A percentile compares a stretch with the other conserved stretches of the same genome.
Evolutionary conservation across 2,329 filamentous ascomycete species (phyloP).

Genomic region (Ceratocystis colombiana): DNA sequence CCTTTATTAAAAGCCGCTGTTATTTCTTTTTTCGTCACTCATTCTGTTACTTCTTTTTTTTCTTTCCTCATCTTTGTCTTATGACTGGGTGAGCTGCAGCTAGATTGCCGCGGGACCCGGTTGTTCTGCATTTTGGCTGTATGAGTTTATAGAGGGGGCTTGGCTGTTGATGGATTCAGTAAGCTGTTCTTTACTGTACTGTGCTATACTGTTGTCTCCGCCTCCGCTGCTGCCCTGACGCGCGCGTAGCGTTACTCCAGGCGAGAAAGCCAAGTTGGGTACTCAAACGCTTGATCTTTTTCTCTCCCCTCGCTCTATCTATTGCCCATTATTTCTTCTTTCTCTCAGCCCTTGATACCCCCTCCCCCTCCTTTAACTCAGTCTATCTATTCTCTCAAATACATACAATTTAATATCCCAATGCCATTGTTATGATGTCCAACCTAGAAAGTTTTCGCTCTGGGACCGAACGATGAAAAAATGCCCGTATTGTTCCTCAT

Average conservation of each 20-base stretch:
- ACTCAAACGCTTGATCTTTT: not conserved
- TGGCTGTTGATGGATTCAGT: too few relatives aligned
- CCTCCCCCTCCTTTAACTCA: not conserved
- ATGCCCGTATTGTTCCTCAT: not conserved
- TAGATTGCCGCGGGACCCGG: too few relatives aligned
- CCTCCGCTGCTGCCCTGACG: not conserved
- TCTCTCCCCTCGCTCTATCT: not conserved
- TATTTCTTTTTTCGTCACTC: not conserved
- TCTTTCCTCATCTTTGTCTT: not conserved
- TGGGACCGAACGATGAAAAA: too few relatives aligned
- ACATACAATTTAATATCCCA: conserved; percentile 4
- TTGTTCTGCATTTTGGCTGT: too few relatives aligned
- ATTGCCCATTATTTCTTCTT: not conserved
- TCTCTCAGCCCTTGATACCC: conserved; percentile 12
- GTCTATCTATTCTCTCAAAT: not conserved
- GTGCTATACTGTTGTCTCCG: not conserved
- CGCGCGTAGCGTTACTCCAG: not conserved
- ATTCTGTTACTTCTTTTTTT: not conserved
- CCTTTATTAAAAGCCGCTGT: not conserved
- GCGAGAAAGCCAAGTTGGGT: not conserved
- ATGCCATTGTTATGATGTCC: too few relatives aligned
- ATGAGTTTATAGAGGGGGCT: too few relatives aligned
- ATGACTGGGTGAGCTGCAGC: too few relatives aligned
- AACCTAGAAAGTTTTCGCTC: too few relatives aligned
- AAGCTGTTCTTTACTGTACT: too few relatives aligned